Conservation (phyloP, 2,329 filamentous ascomycete species). For the Fusarium bulbicola region DNA sequence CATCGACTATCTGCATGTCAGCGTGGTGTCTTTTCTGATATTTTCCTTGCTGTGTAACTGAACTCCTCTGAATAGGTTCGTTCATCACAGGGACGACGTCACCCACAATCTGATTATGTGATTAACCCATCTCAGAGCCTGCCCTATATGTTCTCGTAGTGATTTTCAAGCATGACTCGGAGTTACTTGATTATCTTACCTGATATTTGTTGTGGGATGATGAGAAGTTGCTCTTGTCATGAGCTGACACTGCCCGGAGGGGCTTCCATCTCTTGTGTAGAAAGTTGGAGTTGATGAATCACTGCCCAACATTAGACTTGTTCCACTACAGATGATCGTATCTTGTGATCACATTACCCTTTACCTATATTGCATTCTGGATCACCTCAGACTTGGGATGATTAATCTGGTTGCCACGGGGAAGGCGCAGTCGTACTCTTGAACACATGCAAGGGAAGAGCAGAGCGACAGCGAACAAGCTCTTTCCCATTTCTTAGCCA, state of each 20-base stretch:
- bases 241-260: background rate
- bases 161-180: background rate
- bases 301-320: constrained; percentile 9
- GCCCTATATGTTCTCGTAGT: background rate
- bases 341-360: background rate
- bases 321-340: constrained; percentile 13
- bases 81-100: background rate
- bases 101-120: background rate
- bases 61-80: background rate
- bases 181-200: background rate
- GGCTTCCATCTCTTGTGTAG: background rate
- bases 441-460: background rate
- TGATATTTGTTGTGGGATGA: background rate
- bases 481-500: constrained; percentile 1
- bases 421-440: constrained; percentile 5
- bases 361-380: background rate
- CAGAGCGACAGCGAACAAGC: background rate
- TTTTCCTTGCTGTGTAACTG: constrained; percentile 8
- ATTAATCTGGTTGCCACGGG: background rate
- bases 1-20: constrained; percentile 2
- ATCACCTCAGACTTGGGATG: background rate
- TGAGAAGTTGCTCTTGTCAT: background rate
- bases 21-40: background rate
- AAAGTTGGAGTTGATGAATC: constrained; percentile 4
- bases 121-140: background rate